Conservation (phyloP, 345 rosid species). For the Hibiscus syriacus region DNA sequence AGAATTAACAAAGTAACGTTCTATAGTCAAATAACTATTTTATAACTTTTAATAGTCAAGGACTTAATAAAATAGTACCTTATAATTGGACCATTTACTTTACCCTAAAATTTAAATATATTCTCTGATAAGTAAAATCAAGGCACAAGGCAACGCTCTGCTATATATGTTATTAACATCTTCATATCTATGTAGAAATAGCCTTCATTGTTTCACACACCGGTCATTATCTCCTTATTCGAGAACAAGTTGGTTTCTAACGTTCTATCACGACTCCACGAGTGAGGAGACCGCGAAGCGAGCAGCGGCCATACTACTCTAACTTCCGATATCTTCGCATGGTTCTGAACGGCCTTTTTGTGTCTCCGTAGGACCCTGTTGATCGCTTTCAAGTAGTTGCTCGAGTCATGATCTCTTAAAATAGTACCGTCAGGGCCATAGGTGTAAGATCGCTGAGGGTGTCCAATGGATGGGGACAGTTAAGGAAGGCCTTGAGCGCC, state of each 20-base stretch:
- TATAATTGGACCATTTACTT: no score
- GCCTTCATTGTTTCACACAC: constrained; percentile 27
- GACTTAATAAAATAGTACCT: no score
- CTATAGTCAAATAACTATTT: no score
- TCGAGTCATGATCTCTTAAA: constrained; percentile 83
- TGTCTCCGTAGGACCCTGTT: constrained; percentile 56
- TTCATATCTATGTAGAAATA: not conserved
- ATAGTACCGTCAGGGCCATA: constrained; percentile 86
- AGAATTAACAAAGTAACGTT: no score
- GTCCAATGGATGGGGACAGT: constrained; percentile 72
- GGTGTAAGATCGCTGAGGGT: constrained; percentile 82
- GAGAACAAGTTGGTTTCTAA: constrained; percentile 17
- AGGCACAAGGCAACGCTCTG: not conserved
- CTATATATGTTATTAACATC: constrained; percentile 1
- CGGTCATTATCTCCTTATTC: constrained; percentile 49
- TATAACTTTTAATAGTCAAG: no score
- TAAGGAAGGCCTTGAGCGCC: constrained; percentile 63
- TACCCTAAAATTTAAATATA: no score
- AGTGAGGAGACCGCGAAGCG: constrained; percentile 57
- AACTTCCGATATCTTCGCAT: constrained; percentile 21
- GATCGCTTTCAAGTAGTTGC: constrained; percentile 78
- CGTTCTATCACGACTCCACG: constrained; percentile 37
- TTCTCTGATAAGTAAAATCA: no score
- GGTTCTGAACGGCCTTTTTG: constrained; percentile 18
- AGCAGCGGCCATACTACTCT: constrained; percentile 62